Conservation (phyloP, 106 monocot genomes). For the Posidonia australis region DNA sequence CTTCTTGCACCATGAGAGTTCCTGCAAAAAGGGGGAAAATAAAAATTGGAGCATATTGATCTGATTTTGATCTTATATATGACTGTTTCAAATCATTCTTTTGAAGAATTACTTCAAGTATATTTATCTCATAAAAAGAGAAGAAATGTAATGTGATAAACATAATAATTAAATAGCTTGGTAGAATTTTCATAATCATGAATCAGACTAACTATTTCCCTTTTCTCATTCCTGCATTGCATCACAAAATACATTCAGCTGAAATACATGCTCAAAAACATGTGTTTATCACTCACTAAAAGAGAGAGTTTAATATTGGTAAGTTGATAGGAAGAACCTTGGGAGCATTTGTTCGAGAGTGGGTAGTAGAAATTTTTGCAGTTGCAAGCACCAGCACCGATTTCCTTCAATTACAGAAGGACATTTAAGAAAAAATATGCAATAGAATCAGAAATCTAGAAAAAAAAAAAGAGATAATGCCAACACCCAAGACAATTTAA, state of each 20-base stretch:
- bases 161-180: background rate
- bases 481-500: background rate
- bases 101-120: background rate
- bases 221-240: background rate
- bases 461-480: background rate
- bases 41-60: background rate
- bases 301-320: constrained; percentile 33
- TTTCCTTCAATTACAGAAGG: constrained; percentile 2
- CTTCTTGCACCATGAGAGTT: background rate
- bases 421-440: background rate
- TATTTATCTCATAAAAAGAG: background rate
- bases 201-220: background rate
- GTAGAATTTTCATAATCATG: background rate
- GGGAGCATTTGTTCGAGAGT: background rate
- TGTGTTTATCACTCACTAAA: background rate
- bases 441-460: background rate
- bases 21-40: background rate
- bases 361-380: background rate
- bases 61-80: background rate
- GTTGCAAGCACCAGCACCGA: background rate
- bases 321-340: constrained; percentile 15
- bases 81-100: background rate
- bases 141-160: background rate
- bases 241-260: background rate
- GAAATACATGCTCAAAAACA: background rate